Base-by-base conservation (phyloP, 139 green algal species). In the Bryopsis sp. region DNA sequence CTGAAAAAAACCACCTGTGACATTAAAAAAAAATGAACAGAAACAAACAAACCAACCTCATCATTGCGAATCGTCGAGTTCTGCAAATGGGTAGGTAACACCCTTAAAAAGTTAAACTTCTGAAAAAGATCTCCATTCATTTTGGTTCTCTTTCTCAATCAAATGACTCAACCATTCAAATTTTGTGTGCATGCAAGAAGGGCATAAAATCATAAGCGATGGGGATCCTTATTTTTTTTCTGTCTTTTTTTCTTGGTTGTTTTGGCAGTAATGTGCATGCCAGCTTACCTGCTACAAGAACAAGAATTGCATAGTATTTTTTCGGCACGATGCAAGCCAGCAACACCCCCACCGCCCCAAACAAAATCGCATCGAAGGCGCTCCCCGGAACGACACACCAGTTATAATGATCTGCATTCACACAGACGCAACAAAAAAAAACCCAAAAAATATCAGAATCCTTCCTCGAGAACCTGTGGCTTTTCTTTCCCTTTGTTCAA, bases 21-120 rank as follows among this genome's bases (percentile, higher is more conserved):
- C 43, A 54, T 26, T 19, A 26, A 11, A 54, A 19, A 54, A 54
- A 11, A 54, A 54, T 54, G 15, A 54, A 54, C 43, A 54, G 19
- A 11, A 54, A 54, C 43, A 11, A 54, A 54, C 43, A 54, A 54
- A n/a, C n/a, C n/a, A n/a, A n/a, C n/a, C n/a, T n/a, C n/a, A n/a
- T n/a, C n/a, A n/a, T n/a, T n/a, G n/a, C n/a, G n/a, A n/a, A n/a
- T n/a, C n/a, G n/a, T n/a, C n/a, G n/a, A n/a, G n/a, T n/a, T n/a
- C n/a, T n/a, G n/a, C n/a, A n/a, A n/a, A n/a, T n/a, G n/a, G n/a
- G n/a, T n/a, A n/a, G n/a, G n/a, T n/a, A n/a, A n/a, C n/a, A n/a
- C n/a, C n/a, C n/a, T n/a, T n/a, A n/a, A n/a, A n/a, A n/a, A n/a
- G n/a, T n/a, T n/a, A n/a, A n/a, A n/a, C n/a, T n/a, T n/a, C n/a